Conservation (phyloP, 352 stramenopile species). For the Plasmopara muralis region DNA sequence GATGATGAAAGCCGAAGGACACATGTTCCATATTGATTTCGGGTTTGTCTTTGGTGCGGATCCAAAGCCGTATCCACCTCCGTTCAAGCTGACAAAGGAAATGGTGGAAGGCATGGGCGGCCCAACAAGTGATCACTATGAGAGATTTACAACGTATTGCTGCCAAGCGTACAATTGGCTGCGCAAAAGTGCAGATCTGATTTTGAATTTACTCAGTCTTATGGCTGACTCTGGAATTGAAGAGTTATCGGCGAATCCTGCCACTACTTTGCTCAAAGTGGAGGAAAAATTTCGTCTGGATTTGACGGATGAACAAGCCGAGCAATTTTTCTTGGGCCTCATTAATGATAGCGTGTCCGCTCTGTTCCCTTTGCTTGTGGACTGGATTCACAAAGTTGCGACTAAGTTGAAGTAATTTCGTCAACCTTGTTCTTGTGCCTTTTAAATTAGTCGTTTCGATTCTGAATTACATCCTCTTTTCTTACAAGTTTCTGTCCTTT, state of each 20-base stretch:
- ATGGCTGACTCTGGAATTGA: slow-evolving; percentile 99
- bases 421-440: no score
- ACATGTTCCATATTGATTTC: slow-evolving; percentile 99
- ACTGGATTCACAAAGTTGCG: slow-evolving; percentile 85
- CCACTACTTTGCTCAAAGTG: slow-evolving; percentile 82
- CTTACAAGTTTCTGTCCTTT: no score
- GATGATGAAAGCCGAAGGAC: slow-evolving; percentile 94
- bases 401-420: slow-evolving; percentile 47
- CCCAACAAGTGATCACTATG: slow-evolving; percentile 86
- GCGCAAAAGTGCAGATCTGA: slow-evolving; percentile 95
- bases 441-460: no score
- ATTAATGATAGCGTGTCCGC: slow-evolving; percentile 94
- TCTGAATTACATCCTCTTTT: no score
- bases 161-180: slow-evolving; percentile 92
- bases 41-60: slow-evolving; percentile 99
- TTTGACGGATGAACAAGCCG: slow-evolving; percentile 95
- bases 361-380: slow-evolving; percentile 83
- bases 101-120: slow-evolving; percentile 98
- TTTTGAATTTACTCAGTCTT: slow-evolving; percentile 97
- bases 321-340: slow-evolving; percentile 94
- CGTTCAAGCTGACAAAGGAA: slow-evolving; percentile 96
- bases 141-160: slow-evolving; percentile 90
- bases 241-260: slow-evolving; percentile 78
- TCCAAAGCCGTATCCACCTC: slow-evolving; percentile 97
- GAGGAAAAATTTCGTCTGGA: slow-evolving; percentile 97